A percentile compares a stretch with the other conserved stretches of the same genome.
Conservation (phyloP, 129 eudicot genomes). For the Arctium minus region DNA sequence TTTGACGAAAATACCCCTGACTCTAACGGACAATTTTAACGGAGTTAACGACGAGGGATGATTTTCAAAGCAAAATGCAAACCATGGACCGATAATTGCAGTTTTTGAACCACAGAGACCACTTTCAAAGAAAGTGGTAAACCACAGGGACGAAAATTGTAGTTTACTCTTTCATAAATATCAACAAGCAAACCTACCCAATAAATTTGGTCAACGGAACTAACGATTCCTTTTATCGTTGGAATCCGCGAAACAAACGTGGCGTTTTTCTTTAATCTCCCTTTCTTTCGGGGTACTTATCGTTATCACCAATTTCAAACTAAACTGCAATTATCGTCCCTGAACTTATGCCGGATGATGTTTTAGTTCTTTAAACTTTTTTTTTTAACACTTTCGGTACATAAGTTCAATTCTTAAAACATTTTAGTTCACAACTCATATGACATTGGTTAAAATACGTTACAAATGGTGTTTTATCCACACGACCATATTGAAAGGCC, state of each 20-base stretch:
- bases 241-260: background rate
- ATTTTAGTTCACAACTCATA: background rate
- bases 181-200: background rate
- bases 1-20: no score
- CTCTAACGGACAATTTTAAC: no score
- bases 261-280: background rate
- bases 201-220: background rate
- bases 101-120: no score
- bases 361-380: background rate
- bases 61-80: no score
- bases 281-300: background rate
- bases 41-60: no score
- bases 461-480: no score
- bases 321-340: background rate
- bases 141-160: no score
- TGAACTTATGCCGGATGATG: background rate
- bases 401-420: background rate
- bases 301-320: background rate
- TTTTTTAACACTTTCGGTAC: background rate
- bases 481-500: background rate
- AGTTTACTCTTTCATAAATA: no score
- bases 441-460: background rate
- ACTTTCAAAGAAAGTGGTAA: no score
- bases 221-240: background rate
- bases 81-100: no score